Conservation (phyloP, 176 grass and related monocot species). For the Calamus simplicifolius region DNA sequence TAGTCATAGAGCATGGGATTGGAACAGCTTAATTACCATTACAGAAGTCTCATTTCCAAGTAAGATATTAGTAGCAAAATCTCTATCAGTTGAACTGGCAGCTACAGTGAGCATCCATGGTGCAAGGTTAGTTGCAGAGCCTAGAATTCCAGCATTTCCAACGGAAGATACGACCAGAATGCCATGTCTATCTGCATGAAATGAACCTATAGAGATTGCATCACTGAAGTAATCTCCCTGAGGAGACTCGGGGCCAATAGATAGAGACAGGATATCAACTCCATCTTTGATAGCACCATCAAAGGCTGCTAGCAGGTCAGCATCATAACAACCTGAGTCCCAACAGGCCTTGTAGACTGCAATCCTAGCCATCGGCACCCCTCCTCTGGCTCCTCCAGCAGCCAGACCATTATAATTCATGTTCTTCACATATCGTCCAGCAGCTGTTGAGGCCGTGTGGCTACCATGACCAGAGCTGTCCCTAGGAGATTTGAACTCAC, state of each 20-base stretch:
- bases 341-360: slow-evolving; percentile 23
- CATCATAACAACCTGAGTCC: slow-evolving; percentile 19
- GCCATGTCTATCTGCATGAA: slow-evolving; percentile 15
- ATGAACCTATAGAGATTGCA: slow-evolving; percentile 19
- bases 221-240: slow-evolving; percentile 21
- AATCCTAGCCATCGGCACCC: slow-evolving; percentile 19
- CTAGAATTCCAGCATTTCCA: slow-evolving; percentile 19
- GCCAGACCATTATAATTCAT: slow-evolving; percentile 24
- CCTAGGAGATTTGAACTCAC: slow-evolving; percentile 18
- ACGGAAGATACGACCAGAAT: slow-evolving; percentile 19
- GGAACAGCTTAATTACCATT: slow-evolving; percentile 7
- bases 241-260: slow-evolving; percentile 9
- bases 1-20: neutral
- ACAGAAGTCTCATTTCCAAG: slow-evolving; percentile 12
- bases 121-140: slow-evolving; percentile 20
- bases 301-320: slow-evolving; percentile 20
- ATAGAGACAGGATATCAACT: slow-evolving; percentile 20
- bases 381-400: slow-evolving; percentile 13
- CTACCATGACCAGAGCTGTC: slow-evolving; percentile 21
- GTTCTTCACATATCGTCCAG: slow-evolving; percentile 10
- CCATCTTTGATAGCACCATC: slow-evolving; percentile 20
- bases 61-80: slow-evolving; percentile 8
- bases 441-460: slow-evolving; percentile 19
- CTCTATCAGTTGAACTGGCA: slow-evolving; percentile 21
- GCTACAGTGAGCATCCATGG: slow-evolving; percentile 20